These are phyloP conservation scores for Polyporus tsugae DNA, from an alignment of 1,284 basidiomycete genomes.

Conservation along the genomic window DNA sequence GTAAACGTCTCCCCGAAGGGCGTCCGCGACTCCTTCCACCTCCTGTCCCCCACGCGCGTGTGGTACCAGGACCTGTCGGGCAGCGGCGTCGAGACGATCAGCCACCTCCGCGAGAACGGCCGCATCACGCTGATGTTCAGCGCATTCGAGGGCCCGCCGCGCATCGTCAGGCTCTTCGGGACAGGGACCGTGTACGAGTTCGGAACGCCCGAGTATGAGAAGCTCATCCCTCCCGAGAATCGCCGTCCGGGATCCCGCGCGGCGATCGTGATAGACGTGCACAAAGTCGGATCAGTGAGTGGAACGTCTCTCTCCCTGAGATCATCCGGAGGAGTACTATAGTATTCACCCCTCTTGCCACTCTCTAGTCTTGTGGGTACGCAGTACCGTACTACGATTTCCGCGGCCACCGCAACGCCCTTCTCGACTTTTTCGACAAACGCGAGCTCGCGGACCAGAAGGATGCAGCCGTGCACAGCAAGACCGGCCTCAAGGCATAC, in stretches of 20 bases:
- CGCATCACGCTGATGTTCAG: constrained; percentile 64
- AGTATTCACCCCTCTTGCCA: background rate
- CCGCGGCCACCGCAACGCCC: constrained; percentile 52
- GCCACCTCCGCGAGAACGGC: constrained; percentile 66
- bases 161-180: constrained; percentile 60
- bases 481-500: constrained; percentile 51
- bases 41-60: constrained; percentile 54
- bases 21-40: constrained; percentile 57
- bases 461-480: constrained; percentile 26
- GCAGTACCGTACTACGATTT: constrained; percentile 61
- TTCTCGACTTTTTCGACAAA: constrained; percentile 44
- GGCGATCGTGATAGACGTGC: constrained; percentile 58
- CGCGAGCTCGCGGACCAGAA: constrained; percentile 42
- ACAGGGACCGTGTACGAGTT: constrained; percentile 60
- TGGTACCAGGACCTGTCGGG: constrained; percentile 69
- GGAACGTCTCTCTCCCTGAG: no score
- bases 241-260: constrained; percentile 62
- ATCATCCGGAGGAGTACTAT: background rate
- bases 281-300: constrained; percentile 63
- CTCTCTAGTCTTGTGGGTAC: constrained; percentile 60
- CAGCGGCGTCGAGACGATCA: constrained; percentile 63
- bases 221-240: constrained; percentile 50
- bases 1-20: constrained; percentile 68
- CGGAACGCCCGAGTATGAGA: constrained; percentile 59
- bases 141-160: constrained; percentile 62